Conservation (phyloP, 495 filamentous ascomycete species). For the Penicillium flavigenum region DNA sequence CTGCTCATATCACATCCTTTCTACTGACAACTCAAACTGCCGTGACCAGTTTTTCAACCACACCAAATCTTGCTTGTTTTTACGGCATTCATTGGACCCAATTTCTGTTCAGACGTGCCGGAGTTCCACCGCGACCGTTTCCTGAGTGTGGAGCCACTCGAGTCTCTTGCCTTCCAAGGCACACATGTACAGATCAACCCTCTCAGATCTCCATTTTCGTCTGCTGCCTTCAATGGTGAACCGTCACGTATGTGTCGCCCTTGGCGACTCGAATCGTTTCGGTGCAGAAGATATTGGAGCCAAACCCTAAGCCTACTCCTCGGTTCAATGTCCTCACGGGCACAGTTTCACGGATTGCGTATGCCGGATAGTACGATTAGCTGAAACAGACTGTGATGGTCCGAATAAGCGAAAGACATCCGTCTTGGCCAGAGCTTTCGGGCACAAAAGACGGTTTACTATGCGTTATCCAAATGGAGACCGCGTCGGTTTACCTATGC, state of each 20-base stretch:
- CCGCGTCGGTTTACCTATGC: slow-evolving; percentile 50
- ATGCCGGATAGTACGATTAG: slow-evolving; percentile 40
- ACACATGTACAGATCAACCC: slow-evolving; percentile 36
- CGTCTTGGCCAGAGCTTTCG: slow-evolving; percentile 40
- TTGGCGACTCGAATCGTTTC: background rate
- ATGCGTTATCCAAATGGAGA: slow-evolving; percentile 41
- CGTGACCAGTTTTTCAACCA: slow-evolving; percentile 5
- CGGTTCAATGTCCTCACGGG: slow-evolving; percentile 32
- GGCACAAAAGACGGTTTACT: slow-evolving; percentile 46
- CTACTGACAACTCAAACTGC: background rate
- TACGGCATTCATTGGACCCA: slow-evolving; percentile 25
- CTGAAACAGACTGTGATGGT: slow-evolving; percentile 28
- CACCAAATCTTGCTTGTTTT: slow-evolving; percentile 14
- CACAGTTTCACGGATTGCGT: slow-evolving; percentile 41
- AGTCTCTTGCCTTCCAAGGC: slow-evolving; percentile 35
- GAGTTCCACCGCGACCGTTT: slow-evolving; percentile 17
- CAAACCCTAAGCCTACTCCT: slow-evolving; percentile 43
- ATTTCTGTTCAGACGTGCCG: slow-evolving; percentile 21
- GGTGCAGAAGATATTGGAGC: slow-evolving; percentile 32
- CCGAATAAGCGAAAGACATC: slow-evolving; percentile 37
- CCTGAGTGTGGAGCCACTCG: slow-evolving; percentile 21
- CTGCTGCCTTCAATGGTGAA: slow-evolving; percentile 19
- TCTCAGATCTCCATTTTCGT: slow-evolving; percentile 28
- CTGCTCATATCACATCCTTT: slow-evolving; percentile 11
- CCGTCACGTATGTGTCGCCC: slow-evolving; percentile 8